These are phyloP conservation scores for Penicillium fuscoglaucum DNA, from an alignment of 2,329 filamentous ascomycete genomes.

Conservation along the genomic window DNA sequence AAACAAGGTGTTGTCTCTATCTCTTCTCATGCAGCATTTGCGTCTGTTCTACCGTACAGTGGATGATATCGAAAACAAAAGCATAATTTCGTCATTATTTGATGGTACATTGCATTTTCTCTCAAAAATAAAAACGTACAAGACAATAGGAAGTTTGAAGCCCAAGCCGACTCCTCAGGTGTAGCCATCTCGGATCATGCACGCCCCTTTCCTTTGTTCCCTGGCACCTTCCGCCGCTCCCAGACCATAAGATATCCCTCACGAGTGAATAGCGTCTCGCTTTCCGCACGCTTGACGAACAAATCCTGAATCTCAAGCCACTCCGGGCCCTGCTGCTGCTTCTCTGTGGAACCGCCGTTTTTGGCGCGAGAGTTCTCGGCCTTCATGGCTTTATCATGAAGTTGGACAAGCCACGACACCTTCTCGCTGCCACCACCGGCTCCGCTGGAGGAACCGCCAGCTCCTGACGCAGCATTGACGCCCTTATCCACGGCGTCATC, in stretches of 20 bases:
- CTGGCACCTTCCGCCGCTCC: slow-evolving; percentile 69
- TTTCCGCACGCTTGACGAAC: slow-evolving; percentile 85
- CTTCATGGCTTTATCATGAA: slow-evolving; percentile 69
- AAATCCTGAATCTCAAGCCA: slow-evolving; percentile 95
- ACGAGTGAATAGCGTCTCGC: slow-evolving; percentile 85
- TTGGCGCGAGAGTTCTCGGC: slow-evolving; percentile 39
- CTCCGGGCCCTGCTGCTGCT: slow-evolving; percentile 59
- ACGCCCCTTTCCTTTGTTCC: slow-evolving; percentile 41
- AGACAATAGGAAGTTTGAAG: background rate
- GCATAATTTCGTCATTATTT: slow-evolving; percentile 18
- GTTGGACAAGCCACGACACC: slow-evolving; percentile 93
- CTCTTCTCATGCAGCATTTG: background rate
- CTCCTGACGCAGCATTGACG: slow-evolving; percentile 35
- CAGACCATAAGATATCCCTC: slow-evolving; percentile 96
- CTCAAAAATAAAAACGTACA: background rate
- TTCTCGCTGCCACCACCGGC: slow-evolving; percentile 89
- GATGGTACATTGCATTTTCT: slow-evolving; percentile 14
- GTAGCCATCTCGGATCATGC: slow-evolving; percentile 2
- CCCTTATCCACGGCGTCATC: slow-evolving; percentile 45
- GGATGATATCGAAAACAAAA: background rate
- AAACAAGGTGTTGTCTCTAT: background rate
- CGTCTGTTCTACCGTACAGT: background rate
- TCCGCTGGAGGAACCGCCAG: slow-evolving; percentile 48
- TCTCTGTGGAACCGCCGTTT: slow-evolving; percentile 26
- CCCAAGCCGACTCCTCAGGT: background rate